Conservation (phyloP, 768 basidiomycete species). For the Candolleomyces efflorescens region DNA sequence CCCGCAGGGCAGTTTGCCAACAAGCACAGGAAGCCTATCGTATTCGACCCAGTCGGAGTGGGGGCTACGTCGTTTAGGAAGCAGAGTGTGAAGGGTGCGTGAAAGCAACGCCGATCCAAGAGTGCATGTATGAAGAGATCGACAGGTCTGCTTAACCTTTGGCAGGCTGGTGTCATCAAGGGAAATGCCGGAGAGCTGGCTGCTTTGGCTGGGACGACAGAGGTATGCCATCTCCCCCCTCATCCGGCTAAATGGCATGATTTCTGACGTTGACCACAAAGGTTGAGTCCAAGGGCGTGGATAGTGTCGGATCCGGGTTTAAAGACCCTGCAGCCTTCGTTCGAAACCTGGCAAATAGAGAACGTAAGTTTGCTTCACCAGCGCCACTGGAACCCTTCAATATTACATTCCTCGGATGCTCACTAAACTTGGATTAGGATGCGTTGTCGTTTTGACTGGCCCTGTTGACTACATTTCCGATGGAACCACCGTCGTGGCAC, state of each 20-base stretch:
- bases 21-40: slow-evolving; percentile 61
- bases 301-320: slow-evolving; percentile 77
- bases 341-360: slow-evolving; percentile 59
- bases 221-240: slow-evolving; percentile 38
- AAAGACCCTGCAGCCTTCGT: slow-evolving; percentile 71
- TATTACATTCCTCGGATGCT: background rate
- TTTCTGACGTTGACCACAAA: slow-evolving; percentile 19
- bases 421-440: slow-evolving; percentile 42
- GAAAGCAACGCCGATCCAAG: slow-evolving; percentile 1
- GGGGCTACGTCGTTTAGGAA: slow-evolving; percentile 78
- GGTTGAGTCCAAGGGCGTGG: slow-evolving; percentile 81
- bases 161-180: slow-evolving; percentile 91
- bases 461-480: slow-evolving; percentile 81
- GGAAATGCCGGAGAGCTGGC: slow-evolving; percentile 92
- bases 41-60: slow-evolving; percentile 91
- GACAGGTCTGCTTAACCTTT: slow-evolving; percentile 68
- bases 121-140: background rate
- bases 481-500: slow-evolving; percentile 60
- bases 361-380: slow-evolving; percentile 48
- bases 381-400: background rate
- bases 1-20: slow-evolving; percentile 54
- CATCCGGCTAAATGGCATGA: background rate
- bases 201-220: slow-evolving; percentile 66
- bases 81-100: slow-evolving; percentile 52
- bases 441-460: slow-evolving; percentile 80